phyloP scores from a whole-genome alignment of 1,284 basidiomycete genomes.

The Cryptococcus depauperatus region DNA sequence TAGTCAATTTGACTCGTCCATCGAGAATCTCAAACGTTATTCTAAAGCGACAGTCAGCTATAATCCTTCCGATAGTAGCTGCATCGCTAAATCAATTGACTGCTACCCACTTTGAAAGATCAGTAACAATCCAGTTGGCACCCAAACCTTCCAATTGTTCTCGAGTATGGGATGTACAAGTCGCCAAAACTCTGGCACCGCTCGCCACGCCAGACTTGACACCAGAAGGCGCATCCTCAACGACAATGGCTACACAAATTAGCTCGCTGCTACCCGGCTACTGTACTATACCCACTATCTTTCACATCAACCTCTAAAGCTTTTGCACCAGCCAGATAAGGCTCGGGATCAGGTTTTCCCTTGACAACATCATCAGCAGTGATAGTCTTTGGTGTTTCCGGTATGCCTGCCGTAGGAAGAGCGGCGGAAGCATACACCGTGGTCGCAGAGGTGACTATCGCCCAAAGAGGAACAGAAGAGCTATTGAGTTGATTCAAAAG shows the following conservation, averaged over 20 bases:
- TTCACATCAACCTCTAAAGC: slow-evolving; percentile 27
- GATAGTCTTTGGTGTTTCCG: slow-evolving; percentile 54
- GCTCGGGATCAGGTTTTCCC: slow-evolving; percentile 75
- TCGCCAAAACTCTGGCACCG: slow-evolving; percentile 64
- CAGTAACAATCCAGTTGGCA: slow-evolving; percentile 44
- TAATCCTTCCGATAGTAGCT: neutral
- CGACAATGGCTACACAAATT: slow-evolving; percentile 56
- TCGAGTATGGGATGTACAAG: slow-evolving; percentile 69
- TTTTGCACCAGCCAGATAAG: slow-evolving; percentile 52
- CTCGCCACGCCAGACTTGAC: slow-evolving; percentile 63
- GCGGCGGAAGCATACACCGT: slow-evolving; percentile 58
- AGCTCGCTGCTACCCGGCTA: neutral
- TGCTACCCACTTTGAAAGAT: slow-evolving; percentile 30
- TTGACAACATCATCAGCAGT: slow-evolving; percentile 64
- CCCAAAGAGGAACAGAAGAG: slow-evolving; percentile 54
- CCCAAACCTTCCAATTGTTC: slow-evolving; percentile 51
- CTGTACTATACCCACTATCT: slow-evolving; percentile 27
- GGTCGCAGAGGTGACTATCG: slow-evolving; percentile 72
- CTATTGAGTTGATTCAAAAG: slow-evolving; percentile 25
- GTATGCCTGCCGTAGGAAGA: slow-evolving; percentile 54
- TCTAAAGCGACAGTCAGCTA: slow-evolving; percentile 4
- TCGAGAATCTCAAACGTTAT: slow-evolving; percentile 17
- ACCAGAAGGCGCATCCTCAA: slow-evolving; percentile 77
- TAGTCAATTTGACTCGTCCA: slow-evolving; percentile 18
- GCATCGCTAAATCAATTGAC: neutral